These are phyloP conservation scores for Helotiales sp. DNA, from an alignment of 2,329 filamentous ascomycete genomes.

Conservation along the genomic window DNA sequence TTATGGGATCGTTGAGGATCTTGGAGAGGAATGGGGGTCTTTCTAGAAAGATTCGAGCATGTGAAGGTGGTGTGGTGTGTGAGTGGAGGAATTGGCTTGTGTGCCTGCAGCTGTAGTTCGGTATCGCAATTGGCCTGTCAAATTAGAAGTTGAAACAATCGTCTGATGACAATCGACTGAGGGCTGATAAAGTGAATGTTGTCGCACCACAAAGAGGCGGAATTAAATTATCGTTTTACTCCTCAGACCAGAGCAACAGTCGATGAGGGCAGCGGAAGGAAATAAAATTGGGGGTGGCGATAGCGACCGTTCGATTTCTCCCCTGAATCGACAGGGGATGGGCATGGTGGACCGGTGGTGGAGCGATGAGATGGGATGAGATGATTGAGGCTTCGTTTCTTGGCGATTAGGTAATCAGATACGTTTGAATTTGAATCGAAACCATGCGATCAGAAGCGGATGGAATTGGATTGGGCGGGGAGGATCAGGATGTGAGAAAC, in stretches of 20 bases:
- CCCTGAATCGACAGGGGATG: constrained; percentile 9
- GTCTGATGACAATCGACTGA: constrained; percentile 26
- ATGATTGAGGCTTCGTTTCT: neutral
- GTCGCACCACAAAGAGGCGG: constrained; percentile 20
- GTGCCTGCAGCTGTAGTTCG: constrained; percentile 14
- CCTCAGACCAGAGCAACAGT: neutral
- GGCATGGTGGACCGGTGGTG: too few species aligned
- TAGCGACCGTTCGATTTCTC: constrained; percentile 4
- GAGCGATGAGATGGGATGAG: constrained; percentile 2
- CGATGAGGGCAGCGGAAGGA: neutral
- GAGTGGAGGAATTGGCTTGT: constrained; percentile 5
- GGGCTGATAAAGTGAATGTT: constrained; percentile 1
- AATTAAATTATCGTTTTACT: neutral
- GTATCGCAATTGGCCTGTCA: constrained; percentile 22
- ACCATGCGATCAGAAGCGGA: too few species aligned
- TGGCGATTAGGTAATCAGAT: neutral
- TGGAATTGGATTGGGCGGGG: too few species aligned
- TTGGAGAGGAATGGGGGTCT: neutral
- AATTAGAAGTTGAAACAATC: constrained; percentile 16
- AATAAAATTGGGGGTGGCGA: constrained; percentile 4
- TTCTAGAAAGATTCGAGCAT: constrained; percentile 18
- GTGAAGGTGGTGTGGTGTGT: constrained; percentile 10
- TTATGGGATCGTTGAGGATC: constrained; percentile 6
- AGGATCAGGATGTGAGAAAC: too few species aligned
- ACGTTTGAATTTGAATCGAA: neutral